Evolutionary conservation across 148 eudicot species (phyloP).

Genomic region (Persicaria tinctoria): DNA sequence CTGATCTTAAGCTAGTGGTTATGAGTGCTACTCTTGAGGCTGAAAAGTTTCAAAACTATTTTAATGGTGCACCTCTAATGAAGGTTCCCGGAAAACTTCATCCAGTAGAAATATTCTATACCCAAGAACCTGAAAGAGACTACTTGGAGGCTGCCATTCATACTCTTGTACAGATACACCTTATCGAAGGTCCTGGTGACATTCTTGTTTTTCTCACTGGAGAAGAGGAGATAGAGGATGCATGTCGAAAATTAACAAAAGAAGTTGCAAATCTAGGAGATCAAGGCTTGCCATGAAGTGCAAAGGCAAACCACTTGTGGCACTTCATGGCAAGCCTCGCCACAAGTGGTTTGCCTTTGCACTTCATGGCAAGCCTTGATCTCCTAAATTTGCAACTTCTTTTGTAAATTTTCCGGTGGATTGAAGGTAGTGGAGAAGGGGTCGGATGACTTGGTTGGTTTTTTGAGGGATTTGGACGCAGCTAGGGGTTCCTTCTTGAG

Average conservation of each 20-base stretch:
- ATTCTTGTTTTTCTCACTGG: constrained; percentile 70
- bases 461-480: too few species aligned
- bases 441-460: too few species aligned
- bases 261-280: constrained; percentile 46
- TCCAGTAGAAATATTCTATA: constrained; percentile 85
- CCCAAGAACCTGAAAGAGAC: constrained; percentile 80
- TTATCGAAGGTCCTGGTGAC: constrained; percentile 69
- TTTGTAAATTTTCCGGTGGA: too few species aligned
- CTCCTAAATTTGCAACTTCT: too few species aligned
- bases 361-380: too few species aligned
- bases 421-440: too few species aligned
- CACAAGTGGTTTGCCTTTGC: too few species aligned
- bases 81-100: constrained; percentile 91
- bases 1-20: constrained; percentile 76
- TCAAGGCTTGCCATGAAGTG: too few species aligned
- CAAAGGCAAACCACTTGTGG: too few species aligned
- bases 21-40: constrained; percentile 99
- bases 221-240: constrained; percentile 73
- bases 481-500: too few species aligned
- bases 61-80: constrained; percentile 75
- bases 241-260: constrained; percentile 42
- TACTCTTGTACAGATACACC: constrained; percentile 79
- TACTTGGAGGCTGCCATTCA: constrained; percentile 87
- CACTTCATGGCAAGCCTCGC: too few species aligned
- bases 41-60: constrained; percentile 83